These are phyloP conservation scores for Colletotrichum echinochloae DNA, from an alignment of 2,329 filamentous ascomycete genomes.

Conservation along the genomic window DNA sequence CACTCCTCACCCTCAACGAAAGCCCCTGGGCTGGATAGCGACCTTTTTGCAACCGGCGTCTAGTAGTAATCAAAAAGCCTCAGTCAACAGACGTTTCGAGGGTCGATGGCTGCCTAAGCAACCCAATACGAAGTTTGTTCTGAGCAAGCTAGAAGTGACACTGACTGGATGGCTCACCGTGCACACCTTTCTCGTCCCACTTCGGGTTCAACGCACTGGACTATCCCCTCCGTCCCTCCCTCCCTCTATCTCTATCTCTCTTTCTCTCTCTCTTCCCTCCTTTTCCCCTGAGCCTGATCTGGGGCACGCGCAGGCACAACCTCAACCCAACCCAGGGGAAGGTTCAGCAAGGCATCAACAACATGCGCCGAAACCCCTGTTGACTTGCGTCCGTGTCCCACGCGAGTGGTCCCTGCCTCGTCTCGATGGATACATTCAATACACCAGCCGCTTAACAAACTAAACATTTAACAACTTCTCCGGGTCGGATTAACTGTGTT, in stretches of 20 bases:
- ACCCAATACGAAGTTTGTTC: background rate
- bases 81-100: background rate
- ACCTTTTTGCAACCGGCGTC: background rate
- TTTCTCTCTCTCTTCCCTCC: background rate
- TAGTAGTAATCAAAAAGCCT: background rate
- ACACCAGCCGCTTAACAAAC: background rate
- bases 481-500: background rate
- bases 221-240: background rate
- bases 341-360: slow-evolving; percentile 12
- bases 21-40: background rate
- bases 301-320: background rate
- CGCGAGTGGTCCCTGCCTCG: slow-evolving; percentile 8
- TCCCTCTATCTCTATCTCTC: no score
- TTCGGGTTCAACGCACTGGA: slow-evolving; percentile 8
- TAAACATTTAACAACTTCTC: background rate
- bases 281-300: slow-evolving; percentile 10
- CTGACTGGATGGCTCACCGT: slow-evolving; percentile 23
- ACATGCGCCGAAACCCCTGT: background rate
- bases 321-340: slow-evolving; percentile 25
- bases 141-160: background rate
- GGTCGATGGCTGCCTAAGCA: slow-evolving; percentile 1
- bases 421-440: background rate
- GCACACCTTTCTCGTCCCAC: slow-evolving; percentile 27
- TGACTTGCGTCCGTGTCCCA: background rate
- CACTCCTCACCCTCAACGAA: background rate